Conservation (phyloP, 2,329 filamentous ascomycete species). For the Byssothecium circinans region DNA sequence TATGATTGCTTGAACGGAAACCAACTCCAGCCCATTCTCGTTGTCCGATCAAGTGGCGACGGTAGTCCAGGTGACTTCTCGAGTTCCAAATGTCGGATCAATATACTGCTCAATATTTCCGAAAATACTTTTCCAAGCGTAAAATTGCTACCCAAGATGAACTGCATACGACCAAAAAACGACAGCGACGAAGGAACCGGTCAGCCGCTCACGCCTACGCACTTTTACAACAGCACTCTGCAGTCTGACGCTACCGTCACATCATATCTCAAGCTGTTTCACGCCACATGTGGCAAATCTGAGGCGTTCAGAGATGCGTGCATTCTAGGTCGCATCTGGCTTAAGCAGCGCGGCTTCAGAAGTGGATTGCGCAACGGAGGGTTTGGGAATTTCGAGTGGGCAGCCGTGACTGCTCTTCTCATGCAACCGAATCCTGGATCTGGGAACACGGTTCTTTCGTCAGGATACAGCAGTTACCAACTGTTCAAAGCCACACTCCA, state of each 20-base stretch:
- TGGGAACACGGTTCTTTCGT: constrained; percentile 71
- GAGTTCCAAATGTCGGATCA: constrained; percentile 54
- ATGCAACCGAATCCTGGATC: constrained; percentile 75
- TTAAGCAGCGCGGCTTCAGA: constrained; percentile 81
- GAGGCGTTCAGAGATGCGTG: constrained; percentile 79
- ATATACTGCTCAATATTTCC: constrained; percentile 75
- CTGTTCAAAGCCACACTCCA: constrained; percentile 94
- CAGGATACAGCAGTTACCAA: constrained; percentile 85
- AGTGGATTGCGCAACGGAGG: constrained; percentile 73
- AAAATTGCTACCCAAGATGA: constrained; percentile 71
- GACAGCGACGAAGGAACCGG: constrained; percentile 49
- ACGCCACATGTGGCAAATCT: constrained; percentile 69
- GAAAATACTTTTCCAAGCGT: constrained; percentile 68
- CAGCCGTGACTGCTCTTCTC: constrained; percentile 75
- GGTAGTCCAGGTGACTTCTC: constrained; percentile 41
- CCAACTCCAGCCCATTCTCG: constrained; percentile 69
- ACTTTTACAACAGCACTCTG: constrained; percentile 87
- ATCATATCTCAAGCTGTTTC: constrained; percentile 73
- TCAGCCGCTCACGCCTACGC: constrained; percentile 57
- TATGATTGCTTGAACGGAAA: constrained; percentile 75
- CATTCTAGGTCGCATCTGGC: constrained; percentile 82
- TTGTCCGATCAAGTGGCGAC: constrained; percentile 45
- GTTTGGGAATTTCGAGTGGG: constrained; percentile 93
- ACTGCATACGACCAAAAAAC: constrained; percentile 64
- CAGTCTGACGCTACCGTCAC: constrained; percentile 75